A percentile compares a stretch with the other conserved stretches of the same genome.
Evolutionary conservation across 768 basidiomycete genomes (phyloP).

Genomic region (Termitomyces sp.): DNA sequence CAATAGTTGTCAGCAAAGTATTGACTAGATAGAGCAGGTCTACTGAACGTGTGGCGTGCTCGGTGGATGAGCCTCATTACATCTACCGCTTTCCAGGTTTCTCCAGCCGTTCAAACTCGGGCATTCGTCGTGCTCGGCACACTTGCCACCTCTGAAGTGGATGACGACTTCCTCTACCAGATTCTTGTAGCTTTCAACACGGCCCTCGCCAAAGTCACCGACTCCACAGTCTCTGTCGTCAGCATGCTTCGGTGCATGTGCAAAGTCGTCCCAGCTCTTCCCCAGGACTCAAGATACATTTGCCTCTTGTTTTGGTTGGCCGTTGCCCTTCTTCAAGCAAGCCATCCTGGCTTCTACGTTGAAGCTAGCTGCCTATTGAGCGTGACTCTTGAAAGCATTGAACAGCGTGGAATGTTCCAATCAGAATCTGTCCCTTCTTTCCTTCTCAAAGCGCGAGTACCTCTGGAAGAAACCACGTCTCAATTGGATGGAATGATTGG

Average conservation of each 20-base stretch:
- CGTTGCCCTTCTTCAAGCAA: constrained; percentile 78
- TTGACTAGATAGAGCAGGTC: constrained; percentile 39
- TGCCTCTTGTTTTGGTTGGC: constrained; percentile 84
- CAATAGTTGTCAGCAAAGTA: neutral
- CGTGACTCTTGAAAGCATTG: constrained; percentile 64
- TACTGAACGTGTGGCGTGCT: constrained; percentile 87
- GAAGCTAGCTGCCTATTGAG: constrained; percentile 70
- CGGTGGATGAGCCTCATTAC: constrained; percentile 92
- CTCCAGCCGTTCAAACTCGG: constrained; percentile 83
- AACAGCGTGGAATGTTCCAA: constrained; percentile 56
- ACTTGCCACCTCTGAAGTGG: constrained; percentile 83
- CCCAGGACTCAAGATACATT: constrained; percentile 69
- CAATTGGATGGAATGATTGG: constrained; percentile 74
- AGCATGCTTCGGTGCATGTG: constrained; percentile 89
- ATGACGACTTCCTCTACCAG: constrained; percentile 92
- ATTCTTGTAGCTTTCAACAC: constrained; percentile 85
- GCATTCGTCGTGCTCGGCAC: constrained; percentile 82
- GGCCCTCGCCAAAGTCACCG: constrained; percentile 65
- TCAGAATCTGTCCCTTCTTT: constrained; percentile 50
- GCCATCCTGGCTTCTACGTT: constrained; percentile 65
- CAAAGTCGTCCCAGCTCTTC: constrained; percentile 70
- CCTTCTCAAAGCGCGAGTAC: constrained; percentile 61
- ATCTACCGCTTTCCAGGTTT: constrained; percentile 86
- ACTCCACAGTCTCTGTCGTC: constrained; percentile 66
- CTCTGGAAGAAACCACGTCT: constrained; percentile 63